Base-by-base conservation (phyloP, 2,329 filamentous ascomycete species). In the Immersiporthe knoxdaviesiana region DNA sequence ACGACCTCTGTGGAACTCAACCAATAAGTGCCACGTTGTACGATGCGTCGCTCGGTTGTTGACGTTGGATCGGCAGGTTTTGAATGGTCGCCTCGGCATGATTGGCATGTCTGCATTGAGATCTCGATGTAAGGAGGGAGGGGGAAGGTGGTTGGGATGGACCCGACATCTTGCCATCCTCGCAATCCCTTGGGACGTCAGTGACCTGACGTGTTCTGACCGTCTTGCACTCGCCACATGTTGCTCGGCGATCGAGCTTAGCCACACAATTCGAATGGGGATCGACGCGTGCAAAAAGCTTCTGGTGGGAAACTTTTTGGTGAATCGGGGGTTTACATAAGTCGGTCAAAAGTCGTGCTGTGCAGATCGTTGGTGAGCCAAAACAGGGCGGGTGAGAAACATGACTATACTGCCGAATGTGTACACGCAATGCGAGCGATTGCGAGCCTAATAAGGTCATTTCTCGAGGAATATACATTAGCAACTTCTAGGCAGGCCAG, bases 171-270 rank as follows among this genome's bases (percentile, higher is more conserved):
- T 24, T 54, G 24, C 50, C 8, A 47, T 54, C 27, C 8, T 16
- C 11, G 50, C 50, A 54, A 4, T 54, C n/a, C 50, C 50, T 56
- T 56, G 52, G 52, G 14, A 56, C 12, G 27, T 30, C 27, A 30
- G 24, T 32, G 24, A 56, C 14, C 12, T 30, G 50, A 27, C 50
- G n/a, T 44, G 50, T 27, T 27, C 50, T 24, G 52, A 18, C 27
- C 14, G 52, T 32, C 27, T 56, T 56, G 52, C 52, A 56, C 52
- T 56, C 52, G 52, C 52, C 52, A 56, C 52, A 56, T 56, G 7
- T 14, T 47, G 7, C 27, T 18, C 10, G 11, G 44, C 44, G 52
- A 56, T 56, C 27, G 24, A 30, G 14, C 52, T 32, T n/a, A 30
- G 27, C 52, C 52, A 56, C 52, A 56, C 24, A 5, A 56, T 32